A percentile compares a stretch with the other conserved stretches of the same genome.
Evolutionary conservation across 768 basidiomycete species (phyloP).

Genomic region (Boletales sp.): DNA sequence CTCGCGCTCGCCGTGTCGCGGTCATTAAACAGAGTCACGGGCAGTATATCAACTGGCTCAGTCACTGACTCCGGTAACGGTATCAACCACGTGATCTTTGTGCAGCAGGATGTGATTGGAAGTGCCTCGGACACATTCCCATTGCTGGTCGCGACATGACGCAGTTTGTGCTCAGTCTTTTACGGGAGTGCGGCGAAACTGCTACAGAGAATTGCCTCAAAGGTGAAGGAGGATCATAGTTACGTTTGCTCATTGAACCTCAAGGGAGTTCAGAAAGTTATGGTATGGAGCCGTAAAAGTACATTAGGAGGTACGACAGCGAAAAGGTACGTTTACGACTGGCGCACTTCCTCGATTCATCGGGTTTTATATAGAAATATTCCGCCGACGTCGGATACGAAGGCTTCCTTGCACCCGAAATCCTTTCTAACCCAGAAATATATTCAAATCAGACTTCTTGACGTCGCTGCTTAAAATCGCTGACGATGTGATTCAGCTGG

Average conservation of each 20-base stretch:
- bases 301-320: constrained; percentile 90
- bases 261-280: constrained; percentile 99
- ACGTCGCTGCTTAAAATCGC: constrained; percentile 96
- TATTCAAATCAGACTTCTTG: constrained; percentile 95
- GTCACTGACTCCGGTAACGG: constrained; percentile 99
- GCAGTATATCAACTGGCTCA: constrained; percentile 92
- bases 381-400: constrained; percentile 94
- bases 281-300: constrained; percentile 92
- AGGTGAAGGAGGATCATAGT: constrained; percentile 96
- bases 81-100: constrained; percentile 97
- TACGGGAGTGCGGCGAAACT: constrained; percentile 95
- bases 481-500: constrained; percentile 92
- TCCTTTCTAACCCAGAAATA: constrained; percentile 99
- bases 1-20: constrained; percentile 97
- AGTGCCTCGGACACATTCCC: constrained; percentile 99
- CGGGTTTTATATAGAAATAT: constrained; percentile 69
- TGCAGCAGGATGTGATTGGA: constrained; percentile 98
- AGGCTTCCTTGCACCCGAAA: constrained; percentile 97
- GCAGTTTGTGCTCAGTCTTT: constrained; percentile 84
- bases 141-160: constrained; percentile 90
- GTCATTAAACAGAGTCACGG: constrained; percentile 85
- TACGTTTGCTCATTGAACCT: constrained; percentile 99
- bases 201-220: constrained; percentile 75
- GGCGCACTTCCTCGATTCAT: background rate
- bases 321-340: constrained; percentile 62